Percentiles rank a stretch among this genome's conserved stretches.
phyloP scores from a whole-genome alignment of 495 filamentous ascomycete genomes.

The Penicillium desertorum region DNA sequence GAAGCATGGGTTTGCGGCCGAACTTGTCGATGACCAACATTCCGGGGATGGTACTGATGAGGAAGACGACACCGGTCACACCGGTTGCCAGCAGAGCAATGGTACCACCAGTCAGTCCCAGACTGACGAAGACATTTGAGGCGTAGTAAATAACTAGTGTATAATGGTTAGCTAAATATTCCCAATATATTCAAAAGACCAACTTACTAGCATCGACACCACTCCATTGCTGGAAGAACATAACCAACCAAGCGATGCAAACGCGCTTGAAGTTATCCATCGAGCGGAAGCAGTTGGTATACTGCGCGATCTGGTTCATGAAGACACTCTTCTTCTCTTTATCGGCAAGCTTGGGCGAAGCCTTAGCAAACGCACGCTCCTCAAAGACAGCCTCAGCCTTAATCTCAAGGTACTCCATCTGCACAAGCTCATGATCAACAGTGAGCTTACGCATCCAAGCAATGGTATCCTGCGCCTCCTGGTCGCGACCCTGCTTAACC shows the following conservation, averaged over 20 bases:
- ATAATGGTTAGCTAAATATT: neutral
- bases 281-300: slow-evolving; percentile 35
- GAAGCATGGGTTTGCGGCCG: slow-evolving; percentile 72
- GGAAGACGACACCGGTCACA: slow-evolving; percentile 65
- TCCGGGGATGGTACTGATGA: slow-evolving; percentile 70
- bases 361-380: slow-evolving; percentile 38
- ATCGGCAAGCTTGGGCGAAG: slow-evolving; percentile 38
- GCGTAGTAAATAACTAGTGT: slow-evolving; percentile 37
- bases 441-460: slow-evolving; percentile 48
- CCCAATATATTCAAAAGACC: neutral
- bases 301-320: slow-evolving; percentile 40
- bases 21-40: slow-evolving; percentile 71
- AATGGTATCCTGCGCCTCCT: slow-evolving; percentile 49
- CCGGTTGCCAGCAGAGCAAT: slow-evolving; percentile 65
- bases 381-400: slow-evolving; percentile 44
- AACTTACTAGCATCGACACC: slow-evolving; percentile 42
- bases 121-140: slow-evolving; percentile 58
- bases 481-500: slow-evolving; percentile 47
- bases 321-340: slow-evolving; percentile 29
- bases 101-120: slow-evolving; percentile 79
- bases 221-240: slow-evolving; percentile 47
- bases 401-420: slow-evolving; percentile 48
- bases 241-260: slow-evolving; percentile 38
- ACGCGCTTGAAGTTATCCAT: slow-evolving; percentile 46
- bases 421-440: slow-evolving; percentile 37